Conservation (phyloP, 805 yeast genomes). For the Wickerhamomyces canadensis region DNA sequence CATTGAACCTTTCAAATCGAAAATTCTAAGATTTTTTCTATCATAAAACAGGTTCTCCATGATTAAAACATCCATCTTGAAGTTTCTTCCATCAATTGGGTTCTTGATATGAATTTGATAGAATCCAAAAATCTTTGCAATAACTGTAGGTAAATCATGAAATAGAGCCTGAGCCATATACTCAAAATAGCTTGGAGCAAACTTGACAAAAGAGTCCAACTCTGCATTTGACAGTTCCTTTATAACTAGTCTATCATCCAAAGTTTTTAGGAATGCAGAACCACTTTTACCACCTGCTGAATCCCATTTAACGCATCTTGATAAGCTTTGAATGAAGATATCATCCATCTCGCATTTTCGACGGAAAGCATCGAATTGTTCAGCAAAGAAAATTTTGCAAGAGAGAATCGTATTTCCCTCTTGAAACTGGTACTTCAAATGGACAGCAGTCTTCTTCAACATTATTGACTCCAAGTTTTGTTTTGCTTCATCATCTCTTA, state of each 20-base stretch:
- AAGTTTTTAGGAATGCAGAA: slow-evolving; percentile 84
- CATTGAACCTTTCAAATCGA: slow-evolving; percentile 97
- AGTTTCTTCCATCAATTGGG: slow-evolving; percentile 65
- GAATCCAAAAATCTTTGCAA: slow-evolving; percentile 93
- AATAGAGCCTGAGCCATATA: slow-evolving; percentile 93
- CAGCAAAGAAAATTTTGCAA: slow-evolving; percentile 92
- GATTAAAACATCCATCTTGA: slow-evolving; percentile 84
- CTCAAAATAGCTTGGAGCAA: slow-evolving; percentile 95
- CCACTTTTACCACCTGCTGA: slow-evolving; percentile 97
- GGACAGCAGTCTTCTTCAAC: slow-evolving; percentile 81
- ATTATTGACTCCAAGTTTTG: slow-evolving; percentile 54
- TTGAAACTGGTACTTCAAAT: slow-evolving; percentile 85
- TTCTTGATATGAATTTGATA: slow-evolving; percentile 89
- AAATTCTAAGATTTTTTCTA: slow-evolving; percentile 73
- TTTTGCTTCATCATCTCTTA: slow-evolving; percentile 6
- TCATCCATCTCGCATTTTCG: slow-evolving; percentile 73
- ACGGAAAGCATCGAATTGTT: slow-evolving; percentile 93
- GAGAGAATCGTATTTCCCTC: slow-evolving; percentile 80
- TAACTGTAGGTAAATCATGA: slow-evolving; percentile 90
- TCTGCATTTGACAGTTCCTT: slow-evolving; percentile 87
- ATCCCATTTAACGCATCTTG: slow-evolving; percentile 94
- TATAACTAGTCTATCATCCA: slow-evolving; percentile 83
- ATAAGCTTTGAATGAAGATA: slow-evolving; percentile 78
- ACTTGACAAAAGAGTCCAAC: slow-evolving; percentile 86
- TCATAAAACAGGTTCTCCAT: slow-evolving; percentile 95